phyloP scores from a whole-genome alignment of 2,329 filamentous ascomycete species.

The Triangularia setosa region DNA sequence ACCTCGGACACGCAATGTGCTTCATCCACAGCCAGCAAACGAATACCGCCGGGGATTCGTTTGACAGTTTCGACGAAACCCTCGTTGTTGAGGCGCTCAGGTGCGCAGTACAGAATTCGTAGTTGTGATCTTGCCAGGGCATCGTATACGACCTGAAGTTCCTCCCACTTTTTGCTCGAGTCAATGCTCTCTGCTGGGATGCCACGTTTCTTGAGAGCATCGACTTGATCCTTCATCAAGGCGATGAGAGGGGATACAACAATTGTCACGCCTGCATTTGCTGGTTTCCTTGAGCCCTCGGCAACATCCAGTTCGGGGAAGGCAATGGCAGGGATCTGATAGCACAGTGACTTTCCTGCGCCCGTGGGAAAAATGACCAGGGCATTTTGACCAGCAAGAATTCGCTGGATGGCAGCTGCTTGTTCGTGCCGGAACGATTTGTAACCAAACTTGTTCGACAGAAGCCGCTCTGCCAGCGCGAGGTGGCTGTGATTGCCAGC shows the following conservation, averaged over 20 bases:
- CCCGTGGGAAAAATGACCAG: constrained; percentile 46
- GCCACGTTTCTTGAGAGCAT: constrained; percentile 46
- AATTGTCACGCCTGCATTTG: constrained; percentile 48
- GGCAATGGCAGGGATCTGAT: constrained; percentile 47
- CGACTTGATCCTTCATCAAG: constrained; percentile 59
- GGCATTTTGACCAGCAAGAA: constrained; percentile 38
- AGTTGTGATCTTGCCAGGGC: constrained; percentile 43
- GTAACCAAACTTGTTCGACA: constrained; percentile 39
- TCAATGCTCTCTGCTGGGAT: constrained; percentile 53
- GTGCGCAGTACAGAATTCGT: constrained; percentile 55
- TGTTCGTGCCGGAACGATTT: constrained; percentile 43
- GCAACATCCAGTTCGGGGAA: constrained; percentile 41
- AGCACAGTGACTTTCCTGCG: constrained; percentile 48
- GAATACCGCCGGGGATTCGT: constrained; percentile 50
- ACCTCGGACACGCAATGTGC: constrained; percentile 29
- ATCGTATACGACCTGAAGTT: constrained; percentile 37
- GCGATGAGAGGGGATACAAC: constrained; percentile 55
- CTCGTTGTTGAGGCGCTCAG: constrained; percentile 59
- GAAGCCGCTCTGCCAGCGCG: constrained; percentile 27
- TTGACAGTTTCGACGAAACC: constrained; percentile 55
- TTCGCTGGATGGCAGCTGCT: constrained; percentile 36
- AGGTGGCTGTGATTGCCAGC: not conserved
- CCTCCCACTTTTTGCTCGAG: constrained; percentile 50
- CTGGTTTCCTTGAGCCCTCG: constrained; percentile 25
- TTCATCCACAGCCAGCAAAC: constrained; percentile 55